These are phyloP conservation scores for Tetradesmus obliquus DNA, from an alignment of 139 green algal genomes.

Conservation along the genomic window DNA sequence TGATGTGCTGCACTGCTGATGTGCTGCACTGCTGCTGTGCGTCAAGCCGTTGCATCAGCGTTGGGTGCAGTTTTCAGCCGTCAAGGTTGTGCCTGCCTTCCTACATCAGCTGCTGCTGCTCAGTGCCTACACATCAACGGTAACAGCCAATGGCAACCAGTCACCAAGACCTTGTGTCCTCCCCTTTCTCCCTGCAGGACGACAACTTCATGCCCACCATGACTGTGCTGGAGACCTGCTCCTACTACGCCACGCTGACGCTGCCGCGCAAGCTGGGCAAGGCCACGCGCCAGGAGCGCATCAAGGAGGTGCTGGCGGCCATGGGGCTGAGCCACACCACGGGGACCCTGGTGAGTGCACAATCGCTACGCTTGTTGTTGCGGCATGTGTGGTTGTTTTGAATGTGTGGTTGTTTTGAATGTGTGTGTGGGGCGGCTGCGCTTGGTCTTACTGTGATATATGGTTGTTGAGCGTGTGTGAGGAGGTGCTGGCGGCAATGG, in stretches of 20 bases:
- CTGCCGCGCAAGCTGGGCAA: slow-evolving; percentile 39
- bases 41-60: background rate
- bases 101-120: too few species aligned
- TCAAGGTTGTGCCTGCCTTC: background rate
- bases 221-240: slow-evolving; percentile 62
- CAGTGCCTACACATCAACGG: too few species aligned
- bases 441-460: too few species aligned
- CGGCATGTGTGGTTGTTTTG: too few species aligned
- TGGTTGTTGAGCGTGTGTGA: too few species aligned
- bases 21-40: background rate
- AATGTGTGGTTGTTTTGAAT: too few species aligned
- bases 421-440: too few species aligned
- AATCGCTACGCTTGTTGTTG: background rate
- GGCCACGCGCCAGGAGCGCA: slow-evolving; percentile 28
- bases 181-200: too few species aligned
- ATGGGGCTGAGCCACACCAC: slow-evolving; percentile 54
- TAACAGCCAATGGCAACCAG: too few species aligned
- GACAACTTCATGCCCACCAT: slow-evolving; percentile 76
- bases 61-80: background rate
- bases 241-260: slow-evolving; percentile 60
- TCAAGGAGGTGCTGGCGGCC: slow-evolving; percentile 52
- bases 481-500: too few species aligned
- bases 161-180: too few species aligned
- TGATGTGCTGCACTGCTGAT: background rate
- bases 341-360: slow-evolving; percentile 55